Percentiles rank a stretch among this genome's conserved stretches.
phyloP scores from a whole-genome alignment of 768 basidiomycete genomes.

The Russula griseocarnosa region DNA sequence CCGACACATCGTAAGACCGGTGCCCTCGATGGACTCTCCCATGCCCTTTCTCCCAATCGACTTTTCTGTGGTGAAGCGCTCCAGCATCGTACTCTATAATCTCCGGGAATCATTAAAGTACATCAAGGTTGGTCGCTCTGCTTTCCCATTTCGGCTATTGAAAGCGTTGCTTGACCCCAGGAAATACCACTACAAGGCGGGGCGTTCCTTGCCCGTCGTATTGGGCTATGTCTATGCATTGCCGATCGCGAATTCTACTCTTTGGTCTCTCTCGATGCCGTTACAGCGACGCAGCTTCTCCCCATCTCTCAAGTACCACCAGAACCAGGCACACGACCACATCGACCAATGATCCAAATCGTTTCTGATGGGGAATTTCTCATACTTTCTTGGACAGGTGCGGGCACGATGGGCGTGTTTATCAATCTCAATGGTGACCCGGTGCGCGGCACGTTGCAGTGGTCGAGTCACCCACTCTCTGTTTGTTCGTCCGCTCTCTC shows the following conservation, averaged over 20 bases:
- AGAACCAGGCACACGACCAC: constrained; percentile 37
- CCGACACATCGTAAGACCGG: constrained; percentile 53
- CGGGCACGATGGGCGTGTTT: constrained; percentile 79
- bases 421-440: constrained; percentile 83
- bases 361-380: constrained; percentile 79
- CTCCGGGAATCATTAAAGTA: constrained; percentile 62
- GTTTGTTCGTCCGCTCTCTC: constrained; percentile 52
- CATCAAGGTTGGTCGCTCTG: constrained; percentile 46
- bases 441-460: constrained; percentile 83
- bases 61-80: constrained; percentile 70
- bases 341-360: constrained; percentile 71
- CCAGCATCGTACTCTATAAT: constrained; percentile 56
- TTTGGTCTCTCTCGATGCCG: constrained; percentile 71
- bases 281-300: constrained; percentile 65
- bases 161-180: constrained; percentile 37
- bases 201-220: constrained; percentile 55
- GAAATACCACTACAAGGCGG: constrained; percentile 67
- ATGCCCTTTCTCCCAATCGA: constrained; percentile 52
- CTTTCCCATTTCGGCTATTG: constrained; percentile 6
- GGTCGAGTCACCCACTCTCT: constrained; percentile 72
- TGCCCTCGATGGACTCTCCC: constrained; percentile 39
- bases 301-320: constrained; percentile 63
- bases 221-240: constrained; percentile 62
- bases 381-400: constrained; percentile 79
- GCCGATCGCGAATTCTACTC: constrained; percentile 72